A percentile compares a stretch with the other conserved stretches of the same genome.
These are phyloP conservation scores for Begonia peltatifolia DNA, from an alignment of 306 rosid species.

Conservation along the genomic window DNA sequence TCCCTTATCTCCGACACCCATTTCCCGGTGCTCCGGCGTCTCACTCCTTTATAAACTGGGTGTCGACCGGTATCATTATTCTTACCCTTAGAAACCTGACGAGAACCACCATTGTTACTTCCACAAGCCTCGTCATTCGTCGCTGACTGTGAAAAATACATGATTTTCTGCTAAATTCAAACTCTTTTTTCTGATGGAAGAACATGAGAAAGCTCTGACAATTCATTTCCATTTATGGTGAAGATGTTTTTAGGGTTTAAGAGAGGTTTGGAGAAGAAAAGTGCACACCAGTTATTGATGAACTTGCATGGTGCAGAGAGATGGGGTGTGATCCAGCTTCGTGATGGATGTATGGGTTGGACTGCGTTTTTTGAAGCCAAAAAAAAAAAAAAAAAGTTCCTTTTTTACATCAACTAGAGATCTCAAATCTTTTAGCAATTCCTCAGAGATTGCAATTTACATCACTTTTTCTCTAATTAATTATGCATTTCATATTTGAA, in stretches of 20 bases:
- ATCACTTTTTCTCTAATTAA: too few species aligned
- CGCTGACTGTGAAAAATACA: constrained; percentile 16
- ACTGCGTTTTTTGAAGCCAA: constrained; percentile 10
- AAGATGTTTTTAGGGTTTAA: not conserved
- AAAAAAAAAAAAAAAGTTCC: constrained; percentile 5
- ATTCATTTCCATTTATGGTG: constrained; percentile 31
- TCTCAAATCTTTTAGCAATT: too few species aligned
- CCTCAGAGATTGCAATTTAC: too few species aligned
- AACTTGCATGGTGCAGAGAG: constrained; percentile 21
- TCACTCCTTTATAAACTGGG: constrained; percentile 32
- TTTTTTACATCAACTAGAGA: constrained; percentile 13
- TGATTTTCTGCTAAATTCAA: not conserved
- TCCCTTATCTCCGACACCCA: constrained; percentile 54
- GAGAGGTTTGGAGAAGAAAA: constrained; percentile 3
- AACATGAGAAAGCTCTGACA: constrained; percentile 1
- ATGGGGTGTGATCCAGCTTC: constrained; percentile 33
- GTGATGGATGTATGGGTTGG: constrained; percentile 33
- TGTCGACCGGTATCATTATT: constrained; percentile 12
- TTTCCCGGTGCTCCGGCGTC: constrained; percentile 39
- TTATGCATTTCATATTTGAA: too few species aligned
- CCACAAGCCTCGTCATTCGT: not conserved
- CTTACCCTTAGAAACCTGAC: not conserved
- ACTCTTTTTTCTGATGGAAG: constrained; percentile 2
- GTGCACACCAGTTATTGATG: constrained; percentile 49
- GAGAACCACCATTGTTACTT: not conserved